Base-by-base conservation (phyloP, 2,329 filamentous ascomycete genomes). In the Diaporthe sp. region DNA sequence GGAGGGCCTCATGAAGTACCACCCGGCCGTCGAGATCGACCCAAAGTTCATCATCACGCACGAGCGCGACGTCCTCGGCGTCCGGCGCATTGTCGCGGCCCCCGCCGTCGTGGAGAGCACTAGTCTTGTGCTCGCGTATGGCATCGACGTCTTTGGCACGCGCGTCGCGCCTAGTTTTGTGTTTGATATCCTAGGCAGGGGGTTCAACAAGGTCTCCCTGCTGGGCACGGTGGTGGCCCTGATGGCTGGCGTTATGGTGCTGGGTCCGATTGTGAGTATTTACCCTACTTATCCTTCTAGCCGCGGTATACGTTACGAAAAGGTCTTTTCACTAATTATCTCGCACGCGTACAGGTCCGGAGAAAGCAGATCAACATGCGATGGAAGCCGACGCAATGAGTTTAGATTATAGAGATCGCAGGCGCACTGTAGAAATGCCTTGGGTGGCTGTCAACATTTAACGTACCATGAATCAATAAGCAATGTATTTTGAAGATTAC, bases 111-210 rank as follows among this genome's bases (percentile, higher is more conserved):
- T 99, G 39, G 97, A 99, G 86, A 98, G 96, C 84, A 98, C 97
- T 1, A 96, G 94, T 79, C 83, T 98, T 72, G 89, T 99, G 17
- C 93, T 98, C 79, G 95, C 95, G 0, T 98, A 94, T 80, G 97
- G 97, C 4, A 82, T 95, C 19, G 97, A 99, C 82, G 86, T 98
- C 2, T 99, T 97, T 78, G 95, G 94, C 19, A 96, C 95, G 1
- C 88, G 95, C 70, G 90, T 97, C 15, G 91, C 93, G n/a, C 97
- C 97, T 0, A 98, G 95, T 83, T 92, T 94, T 78, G 90, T 94
- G 22, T 99, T 99, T 83, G 97, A 99, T 84, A 91, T 98, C 55
- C 86, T 99, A 22, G 97, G 95, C 76, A 97, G 95, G 84, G 94
- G 94, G 3, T 99, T 99, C 83, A 97, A 96, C 82, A 98, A 97